Base-by-base conservation (phyloP, 192 early-diverging fungal species). In the Funneliformis geosporum region DNA sequence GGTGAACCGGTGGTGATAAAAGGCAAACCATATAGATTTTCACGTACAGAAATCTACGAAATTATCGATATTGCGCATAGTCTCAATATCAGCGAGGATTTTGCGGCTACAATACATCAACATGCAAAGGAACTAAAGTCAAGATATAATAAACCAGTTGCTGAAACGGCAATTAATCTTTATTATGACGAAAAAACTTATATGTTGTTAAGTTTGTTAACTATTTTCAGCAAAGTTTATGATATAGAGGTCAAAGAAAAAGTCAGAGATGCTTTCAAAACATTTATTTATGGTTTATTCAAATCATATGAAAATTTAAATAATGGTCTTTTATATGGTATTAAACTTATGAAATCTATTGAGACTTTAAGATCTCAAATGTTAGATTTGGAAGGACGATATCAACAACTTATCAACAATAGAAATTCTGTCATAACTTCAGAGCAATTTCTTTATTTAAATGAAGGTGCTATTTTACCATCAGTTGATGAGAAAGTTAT, bases 151-250 rank as follows among this genome's bases (percentile, higher is more conserved):
- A 84, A 86, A 44, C 88, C 87, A 21, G 86, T 89, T 3, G 86
- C 87, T 27, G 91, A 94, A 47, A 89, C 90, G 0, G 89, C 93
- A 1, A 89, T 95, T 11, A 50, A 90, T 23, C 78, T 93, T 70
- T 96, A 90, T 82, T 89, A 91, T 79, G 78, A 82, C 46, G 94
- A 96, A 71, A 81, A 91, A 65, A 86, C 88, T 50, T 89, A 90
- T 38, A 79, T 92, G 60, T 83, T 94, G 21, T 77, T 85, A 60
- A 81, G 85, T 76, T 76, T 95, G 5, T 81, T 84, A 62, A 84
- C 81, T 39, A 83, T 95, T 61, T 77, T 94, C 73, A 83, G 85
- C 2, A 88, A 83, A 47, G 85, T 89, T 14, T 81, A 83, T 27
- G 88, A 87, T 75, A 76, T 73, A 1, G 80, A 81, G 55, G 80